Evolutionary conservation across 768 basidiomycete species (phyloP).

Genomic region (Tephrocybe sp.): DNA sequence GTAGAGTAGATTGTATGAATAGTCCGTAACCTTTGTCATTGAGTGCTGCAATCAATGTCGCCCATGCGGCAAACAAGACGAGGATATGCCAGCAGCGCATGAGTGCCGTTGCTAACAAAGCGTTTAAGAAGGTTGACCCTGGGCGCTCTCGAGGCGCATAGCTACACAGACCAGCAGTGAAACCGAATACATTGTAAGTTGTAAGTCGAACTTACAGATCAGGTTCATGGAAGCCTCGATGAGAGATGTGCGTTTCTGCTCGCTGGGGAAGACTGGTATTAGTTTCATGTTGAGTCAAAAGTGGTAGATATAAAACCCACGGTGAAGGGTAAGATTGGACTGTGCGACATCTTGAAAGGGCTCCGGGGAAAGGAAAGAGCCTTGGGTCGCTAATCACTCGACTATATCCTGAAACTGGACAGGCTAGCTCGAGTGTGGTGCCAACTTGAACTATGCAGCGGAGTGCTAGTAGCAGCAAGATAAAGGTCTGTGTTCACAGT

Average conservation of each 20-base stretch:
- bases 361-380: no score
- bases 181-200: neutral
- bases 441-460: no score
- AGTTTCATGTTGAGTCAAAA: no score
- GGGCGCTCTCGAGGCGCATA: constrained; percentile 37
- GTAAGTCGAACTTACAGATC: constrained; percentile 32
- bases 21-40: constrained; percentile 42
- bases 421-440: no score
- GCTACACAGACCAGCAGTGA: constrained; percentile 15
- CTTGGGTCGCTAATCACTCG: no score
- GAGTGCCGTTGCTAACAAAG: constrained; percentile 40
- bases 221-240: constrained; percentile 33
- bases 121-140: constrained; percentile 35
- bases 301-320: no score
- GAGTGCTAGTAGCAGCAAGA: no score
- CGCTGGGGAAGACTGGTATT: constrained; percentile 15
- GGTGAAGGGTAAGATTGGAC: no score
- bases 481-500: no score
- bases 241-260: constrained; percentile 25
- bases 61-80: constrained; percentile 62
- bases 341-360: no score
- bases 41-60: constrained; percentile 52
- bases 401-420: no score
- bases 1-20: constrained; percentile 49
- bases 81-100: constrained; percentile 70